These are phyloP conservation scores for Raffaelea albimanens DNA, from an alignment of 2,329 filamentous ascomycete species.

Conservation along the genomic window DNA sequence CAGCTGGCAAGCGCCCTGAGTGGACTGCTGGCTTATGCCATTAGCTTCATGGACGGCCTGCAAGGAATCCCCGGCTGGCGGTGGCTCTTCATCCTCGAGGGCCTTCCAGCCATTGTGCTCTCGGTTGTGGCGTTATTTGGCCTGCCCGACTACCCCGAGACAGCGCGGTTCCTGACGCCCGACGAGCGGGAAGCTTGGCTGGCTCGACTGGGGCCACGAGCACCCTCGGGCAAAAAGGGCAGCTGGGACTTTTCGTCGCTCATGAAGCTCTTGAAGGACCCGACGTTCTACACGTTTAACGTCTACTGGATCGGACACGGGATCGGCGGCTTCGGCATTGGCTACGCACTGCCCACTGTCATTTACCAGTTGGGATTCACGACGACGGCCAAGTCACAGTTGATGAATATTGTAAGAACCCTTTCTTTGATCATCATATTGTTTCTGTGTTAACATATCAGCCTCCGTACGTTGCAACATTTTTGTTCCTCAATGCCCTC, in stretches of 20 bases:
- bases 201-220: conserved; percentile 33
- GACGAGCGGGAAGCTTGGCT: conserved; percentile 67
- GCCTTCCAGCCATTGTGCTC: conserved; percentile 49
- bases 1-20: conserved; percentile 23
- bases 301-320: conserved; percentile 31
- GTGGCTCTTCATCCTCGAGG: conserved; percentile 59
- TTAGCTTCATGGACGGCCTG: conserved; percentile 22
- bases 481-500: conserved; percentile 25
- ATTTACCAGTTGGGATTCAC: conserved; percentile 33
- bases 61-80: conserved; percentile 43
- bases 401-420: conserved; percentile 29
- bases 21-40: conserved; percentile 26
- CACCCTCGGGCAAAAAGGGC: conserved; percentile 21
- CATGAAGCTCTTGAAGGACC: conserved; percentile 21
- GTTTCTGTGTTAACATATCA: conserved; percentile 4
- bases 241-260: conserved; percentile 23
- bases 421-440: not conserved
- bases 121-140: conserved; percentile 56
- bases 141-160: conserved; percentile 73
- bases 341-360: conserved; percentile 30
- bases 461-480: conserved; percentile 27
- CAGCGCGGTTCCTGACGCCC: conserved; percentile 62
- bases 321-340: conserved; percentile 30
- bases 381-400: conserved; percentile 28
- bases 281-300: conserved; percentile 26